phyloP scores from a whole-genome alignment of 2,329 filamentous ascomycete species.

The Didymella glomerata region DNA sequence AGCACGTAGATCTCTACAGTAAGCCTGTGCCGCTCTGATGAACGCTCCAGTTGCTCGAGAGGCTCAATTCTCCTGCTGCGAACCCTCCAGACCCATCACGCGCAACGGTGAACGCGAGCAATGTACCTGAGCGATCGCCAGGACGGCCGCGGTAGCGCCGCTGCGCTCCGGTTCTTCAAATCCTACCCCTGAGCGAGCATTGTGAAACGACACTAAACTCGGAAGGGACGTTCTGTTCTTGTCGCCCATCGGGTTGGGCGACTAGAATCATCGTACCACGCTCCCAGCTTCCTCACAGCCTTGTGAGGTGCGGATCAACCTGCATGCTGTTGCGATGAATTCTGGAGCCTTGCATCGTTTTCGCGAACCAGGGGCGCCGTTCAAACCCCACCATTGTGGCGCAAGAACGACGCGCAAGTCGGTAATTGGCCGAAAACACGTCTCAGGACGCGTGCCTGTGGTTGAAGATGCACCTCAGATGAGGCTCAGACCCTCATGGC shows the following conservation, averaged over 20 bases:
- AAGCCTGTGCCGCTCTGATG: slow-evolving; percentile 25
- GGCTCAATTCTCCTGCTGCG: slow-evolving; percentile 9
- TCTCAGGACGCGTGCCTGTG: slow-evolving; percentile 35
- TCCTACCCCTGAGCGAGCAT: slow-evolving; percentile 27
- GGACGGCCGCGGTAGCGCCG: slow-evolving; percentile 40
- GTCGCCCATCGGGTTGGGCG: slow-evolving; percentile 39
- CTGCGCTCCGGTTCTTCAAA: slow-evolving; percentile 33
- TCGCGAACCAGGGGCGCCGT: slow-evolving; percentile 21
- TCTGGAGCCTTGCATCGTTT: slow-evolving; percentile 22
- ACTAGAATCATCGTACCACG: slow-evolving; percentile 31
- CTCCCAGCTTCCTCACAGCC: slow-evolving; percentile 21
- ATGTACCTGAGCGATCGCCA: slow-evolving; percentile 39
- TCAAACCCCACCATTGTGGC: slow-evolving; percentile 19
- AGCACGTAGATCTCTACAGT: slow-evolving; percentile 35
- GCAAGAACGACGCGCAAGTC: slow-evolving; percentile 8
- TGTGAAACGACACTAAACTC: slow-evolving; percentile 42
- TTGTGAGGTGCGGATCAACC: slow-evolving; percentile 30
- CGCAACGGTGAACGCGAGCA: slow-evolving; percentile 22
- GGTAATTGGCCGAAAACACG: slow-evolving; percentile 37
- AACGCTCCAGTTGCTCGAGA: slow-evolving; percentile 11
- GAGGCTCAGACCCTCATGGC: slow-evolving; percentile 16
- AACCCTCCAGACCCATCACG: slow-evolving; percentile 21
- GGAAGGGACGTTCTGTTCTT: slow-evolving; percentile 31
- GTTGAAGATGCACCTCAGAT: slow-evolving; percentile 13
- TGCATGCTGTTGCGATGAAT: slow-evolving; percentile 34